Evolutionary conservation across 106 monocot genomes (phyloP).

Genomic region (Acanthochlamys bracteata): DNA sequence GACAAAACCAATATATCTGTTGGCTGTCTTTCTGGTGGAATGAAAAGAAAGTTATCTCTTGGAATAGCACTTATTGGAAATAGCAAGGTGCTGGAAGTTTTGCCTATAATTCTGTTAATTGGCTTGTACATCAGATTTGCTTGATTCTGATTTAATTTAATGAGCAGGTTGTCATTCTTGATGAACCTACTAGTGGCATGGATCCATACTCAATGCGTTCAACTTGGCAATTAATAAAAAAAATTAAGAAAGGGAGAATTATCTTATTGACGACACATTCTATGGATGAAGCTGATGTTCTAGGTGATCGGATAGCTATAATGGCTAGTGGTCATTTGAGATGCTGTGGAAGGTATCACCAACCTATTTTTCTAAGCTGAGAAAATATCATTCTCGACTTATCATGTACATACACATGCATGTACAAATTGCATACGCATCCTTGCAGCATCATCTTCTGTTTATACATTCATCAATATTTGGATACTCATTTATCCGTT

Average conservation of each 20-base stretch:
- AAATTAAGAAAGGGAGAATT: conserved; percentile 69
- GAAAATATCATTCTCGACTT: background rate
- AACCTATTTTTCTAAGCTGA: background rate
- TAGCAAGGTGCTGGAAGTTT: conserved; percentile 57
- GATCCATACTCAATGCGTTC: conserved; percentile 94
- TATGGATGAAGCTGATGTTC: conserved; percentile 93
- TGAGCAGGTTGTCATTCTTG: conserved; percentile 79
- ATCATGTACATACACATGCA: background rate
- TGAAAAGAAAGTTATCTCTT: conserved; percentile 89
- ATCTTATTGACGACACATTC: conserved; percentile 88
- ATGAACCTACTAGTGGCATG: conserved; percentile 98
- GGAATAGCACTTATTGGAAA: conserved; percentile 86
- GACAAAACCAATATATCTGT: conserved; percentile 61
- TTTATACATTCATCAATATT: too few species aligned
- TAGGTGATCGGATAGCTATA: conserved; percentile 92
- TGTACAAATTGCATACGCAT: too few species aligned
- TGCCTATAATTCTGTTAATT: background rate
- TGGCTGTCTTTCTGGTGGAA: conserved; percentile 74
- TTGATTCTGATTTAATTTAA: too few species aligned
- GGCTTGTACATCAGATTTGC: too few species aligned
- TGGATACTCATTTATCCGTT: too few species aligned
- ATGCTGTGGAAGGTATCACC: conserved; percentile 78
- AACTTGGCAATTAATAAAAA: conserved; percentile 89
- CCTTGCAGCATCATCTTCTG: too few species aligned
- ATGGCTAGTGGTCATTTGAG: conserved; percentile 77